Conservation (phyloP, 371 early-diverging fungal genomes). For the Circinella minor region DNA sequence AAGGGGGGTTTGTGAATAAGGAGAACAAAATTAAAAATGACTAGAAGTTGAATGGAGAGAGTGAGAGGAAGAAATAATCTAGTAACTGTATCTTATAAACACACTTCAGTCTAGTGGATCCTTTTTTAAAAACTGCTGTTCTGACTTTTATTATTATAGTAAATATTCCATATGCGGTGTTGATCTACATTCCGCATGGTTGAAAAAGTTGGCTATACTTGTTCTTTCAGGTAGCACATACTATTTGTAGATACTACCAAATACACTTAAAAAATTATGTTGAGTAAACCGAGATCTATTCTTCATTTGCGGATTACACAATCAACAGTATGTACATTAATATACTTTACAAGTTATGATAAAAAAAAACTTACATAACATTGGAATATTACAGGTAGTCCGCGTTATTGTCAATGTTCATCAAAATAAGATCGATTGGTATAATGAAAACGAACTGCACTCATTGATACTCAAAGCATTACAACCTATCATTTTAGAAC, state of each 20-base stretch:
- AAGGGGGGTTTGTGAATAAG: neutral
- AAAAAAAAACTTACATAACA: neutral
- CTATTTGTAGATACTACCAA: neutral
- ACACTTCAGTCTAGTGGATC: neutral
- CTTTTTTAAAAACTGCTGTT: neutral
- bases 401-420: constrained; percentile 15
- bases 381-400: constrained; percentile 2
- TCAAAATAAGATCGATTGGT: constrained; percentile 21
- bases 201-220: neutral
- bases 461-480: constrained; percentile 11
- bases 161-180: neutral
- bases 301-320: constrained; percentile 22
- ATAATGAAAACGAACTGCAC: constrained; percentile 19
- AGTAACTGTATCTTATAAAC: no score
- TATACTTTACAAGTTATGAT: neutral
- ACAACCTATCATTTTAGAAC: constrained; percentile 20
- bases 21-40: neutral
- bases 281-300: constrained; percentile 14
- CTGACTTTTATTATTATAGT: neutral
- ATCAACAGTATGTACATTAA: constrained; percentile 4
- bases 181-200: neutral
- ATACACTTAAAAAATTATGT: neutral
- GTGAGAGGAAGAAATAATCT: no score
- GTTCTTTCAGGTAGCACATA: neutral
- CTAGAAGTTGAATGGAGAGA: no score